A percentile compares a stretch with the other conserved stretches of the same genome.
phyloP scores from a whole-genome alignment of 192 early-diverging fungal genomes.

The Ambispora gerdemannii region DNA sequence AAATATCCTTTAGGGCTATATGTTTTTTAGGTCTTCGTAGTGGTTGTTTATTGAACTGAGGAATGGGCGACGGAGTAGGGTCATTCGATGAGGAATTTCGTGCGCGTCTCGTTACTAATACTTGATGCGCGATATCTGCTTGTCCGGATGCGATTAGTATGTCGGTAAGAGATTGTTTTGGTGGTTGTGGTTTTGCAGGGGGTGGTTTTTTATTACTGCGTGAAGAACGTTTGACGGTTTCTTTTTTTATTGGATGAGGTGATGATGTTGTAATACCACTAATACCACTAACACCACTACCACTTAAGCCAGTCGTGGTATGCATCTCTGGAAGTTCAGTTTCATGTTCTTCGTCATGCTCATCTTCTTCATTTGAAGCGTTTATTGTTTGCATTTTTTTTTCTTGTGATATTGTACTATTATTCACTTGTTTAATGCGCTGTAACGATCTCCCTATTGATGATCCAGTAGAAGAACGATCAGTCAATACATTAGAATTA shows the following conservation, averaged over 20 bases:
- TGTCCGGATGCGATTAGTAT: conserved; percentile 26
- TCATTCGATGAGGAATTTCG: neutral
- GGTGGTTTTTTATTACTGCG: neutral
- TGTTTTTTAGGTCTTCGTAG: neutral
- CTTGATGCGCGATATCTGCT: conserved; percentile 27
- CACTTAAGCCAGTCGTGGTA: neutral
- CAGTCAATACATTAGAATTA: neutral
- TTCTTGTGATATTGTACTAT: neutral
- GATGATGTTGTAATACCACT: neutral
- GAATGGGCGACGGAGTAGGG: neutral
- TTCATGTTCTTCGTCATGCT: neutral
- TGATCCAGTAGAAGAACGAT: conserved; percentile 2
- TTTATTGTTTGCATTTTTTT: neutral
- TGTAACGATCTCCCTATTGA: conserved; percentile 2
- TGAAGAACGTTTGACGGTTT: neutral
- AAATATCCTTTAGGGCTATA: conserved; percentile 10
- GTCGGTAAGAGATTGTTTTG: conserved; percentile 21
- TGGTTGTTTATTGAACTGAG: neutral
- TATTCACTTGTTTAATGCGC: neutral
- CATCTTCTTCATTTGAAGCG: neutral
- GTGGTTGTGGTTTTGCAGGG: conserved; percentile 25
- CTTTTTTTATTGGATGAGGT: neutral
- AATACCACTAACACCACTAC: no score
- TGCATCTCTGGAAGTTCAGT: neutral
- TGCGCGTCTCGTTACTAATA: conserved; percentile 22